phyloP scores from a whole-genome alignment of 1,284 basidiomycete species.

The Boletus semigastroideus region DNA sequence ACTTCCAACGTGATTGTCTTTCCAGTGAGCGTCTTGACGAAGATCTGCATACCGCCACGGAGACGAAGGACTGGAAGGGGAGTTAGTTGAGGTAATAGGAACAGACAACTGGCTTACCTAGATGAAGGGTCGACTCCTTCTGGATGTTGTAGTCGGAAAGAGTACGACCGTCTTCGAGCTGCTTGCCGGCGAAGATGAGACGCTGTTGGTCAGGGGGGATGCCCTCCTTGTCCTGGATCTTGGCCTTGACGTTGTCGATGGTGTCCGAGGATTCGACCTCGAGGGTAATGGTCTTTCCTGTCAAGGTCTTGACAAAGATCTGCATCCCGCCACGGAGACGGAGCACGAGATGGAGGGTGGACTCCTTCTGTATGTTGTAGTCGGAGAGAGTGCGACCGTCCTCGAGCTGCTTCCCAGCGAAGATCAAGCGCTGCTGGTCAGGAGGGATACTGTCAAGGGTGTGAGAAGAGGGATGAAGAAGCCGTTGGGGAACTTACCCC shows the following conservation, averaged over 20 bases:
- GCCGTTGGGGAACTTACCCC: slow-evolving; percentile 60
- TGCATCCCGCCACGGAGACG: slow-evolving; percentile 90
- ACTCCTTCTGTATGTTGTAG: slow-evolving; percentile 81
- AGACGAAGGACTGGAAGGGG: slow-evolving; percentile 53
- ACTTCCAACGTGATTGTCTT: slow-evolving; percentile 89
- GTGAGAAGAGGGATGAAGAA: neutral
- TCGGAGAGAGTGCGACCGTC: slow-evolving; percentile 81
- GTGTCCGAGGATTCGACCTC: slow-evolving; percentile 91
- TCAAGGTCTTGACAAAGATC: slow-evolving; percentile 87
- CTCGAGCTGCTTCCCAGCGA: slow-evolving; percentile 86
- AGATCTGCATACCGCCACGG: slow-evolving; percentile 74
- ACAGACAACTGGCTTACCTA: slow-evolving; percentile 33
- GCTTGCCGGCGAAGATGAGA: slow-evolving; percentile 84
- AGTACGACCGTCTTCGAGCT: slow-evolving; percentile 82
- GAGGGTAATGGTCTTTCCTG: slow-evolving; percentile 94
- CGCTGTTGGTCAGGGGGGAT: slow-evolving; percentile 82
- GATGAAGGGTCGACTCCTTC: slow-evolving; percentile 72
- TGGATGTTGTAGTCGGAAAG: slow-evolving; percentile 80
- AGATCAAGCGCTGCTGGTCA: slow-evolving; percentile 85
- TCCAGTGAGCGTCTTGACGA: slow-evolving; percentile 75
- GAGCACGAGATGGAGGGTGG: slow-evolving; percentile 82
- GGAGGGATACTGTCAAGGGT: slow-evolving; percentile 57
- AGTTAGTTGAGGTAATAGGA: slow-evolving; percentile 1
- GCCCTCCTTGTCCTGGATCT: slow-evolving; percentile 84
- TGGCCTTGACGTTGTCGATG: slow-evolving; percentile 85